Conservation (phyloP, 2,329 filamentous ascomycete species). For the Hypoxylon sp. region DNA sequence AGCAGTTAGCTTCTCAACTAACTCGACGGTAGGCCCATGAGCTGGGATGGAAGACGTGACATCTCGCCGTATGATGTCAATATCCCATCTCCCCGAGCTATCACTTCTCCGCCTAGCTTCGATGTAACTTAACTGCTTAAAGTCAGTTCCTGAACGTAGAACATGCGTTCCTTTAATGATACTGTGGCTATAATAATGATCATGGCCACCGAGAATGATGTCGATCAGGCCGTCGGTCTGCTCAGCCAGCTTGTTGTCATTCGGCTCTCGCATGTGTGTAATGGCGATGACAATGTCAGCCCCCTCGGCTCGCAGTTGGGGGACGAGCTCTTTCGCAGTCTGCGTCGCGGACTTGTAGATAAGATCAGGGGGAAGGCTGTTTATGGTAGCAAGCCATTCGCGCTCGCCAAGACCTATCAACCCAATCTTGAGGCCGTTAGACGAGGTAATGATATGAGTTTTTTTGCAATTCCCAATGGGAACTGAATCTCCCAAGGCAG, state of each 20-base stretch:
- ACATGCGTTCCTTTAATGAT: constrained; percentile 85
- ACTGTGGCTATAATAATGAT: constrained; percentile 88
- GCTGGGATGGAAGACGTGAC: constrained; percentile 77
- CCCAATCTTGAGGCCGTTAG: constrained; percentile 88
- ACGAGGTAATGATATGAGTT: constrained; percentile 82
- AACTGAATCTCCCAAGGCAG: constrained; percentile 80
- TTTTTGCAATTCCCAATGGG: constrained; percentile 82
- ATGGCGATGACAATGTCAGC: constrained; percentile 87
- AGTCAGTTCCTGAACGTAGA: constrained; percentile 89
- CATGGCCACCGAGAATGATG: constrained; percentile 89
- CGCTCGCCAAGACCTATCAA: constrained; percentile 88
- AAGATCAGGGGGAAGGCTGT: constrained; percentile 84
- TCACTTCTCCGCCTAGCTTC: constrained; percentile 74
- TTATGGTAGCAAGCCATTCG: constrained; percentile 92
- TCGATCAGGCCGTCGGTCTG: constrained; percentile 83
- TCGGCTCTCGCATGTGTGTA: constrained; percentile 89
- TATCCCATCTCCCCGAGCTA: constrained; percentile 75
- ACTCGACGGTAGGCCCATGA: constrained; percentile 71
- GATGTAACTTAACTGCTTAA: constrained; percentile 92
- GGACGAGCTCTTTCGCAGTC: constrained; percentile 82
- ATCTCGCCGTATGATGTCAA: constrained; percentile 82
- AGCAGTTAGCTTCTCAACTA: constrained; percentile 79
- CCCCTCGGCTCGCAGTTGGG: constrained; percentile 79
- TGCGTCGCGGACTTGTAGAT: constrained; percentile 84
- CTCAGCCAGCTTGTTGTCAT: constrained; percentile 87